These are phyloP conservation scores for Salvia miltiorrhiza DNA, from an alignment of 257 asterid genomes.

Conservation along the genomic window DNA sequence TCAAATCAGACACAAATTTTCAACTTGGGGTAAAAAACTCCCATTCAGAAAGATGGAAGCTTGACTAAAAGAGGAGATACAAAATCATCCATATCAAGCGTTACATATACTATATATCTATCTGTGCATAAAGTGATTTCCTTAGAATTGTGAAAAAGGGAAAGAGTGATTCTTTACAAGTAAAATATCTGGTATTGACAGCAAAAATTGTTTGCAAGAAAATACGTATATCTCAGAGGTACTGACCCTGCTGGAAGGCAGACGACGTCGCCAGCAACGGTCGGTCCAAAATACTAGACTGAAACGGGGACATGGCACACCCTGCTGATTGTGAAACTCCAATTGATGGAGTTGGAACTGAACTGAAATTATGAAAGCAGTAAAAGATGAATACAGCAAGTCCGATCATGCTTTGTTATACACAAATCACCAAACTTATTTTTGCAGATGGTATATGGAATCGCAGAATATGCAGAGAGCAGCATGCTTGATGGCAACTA, in stretches of 20 bases:
- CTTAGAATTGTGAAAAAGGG: background rate
- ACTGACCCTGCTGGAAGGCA: slow-evolving; percentile 53
- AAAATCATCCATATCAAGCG: background rate
- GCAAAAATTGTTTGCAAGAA: background rate
- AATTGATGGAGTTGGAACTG: slow-evolving; percentile 48
- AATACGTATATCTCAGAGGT: slow-evolving; percentile 37
- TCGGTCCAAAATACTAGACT: slow-evolving; percentile 54
- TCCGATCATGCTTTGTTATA: too few species aligned
- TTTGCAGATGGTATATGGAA: too few species aligned
- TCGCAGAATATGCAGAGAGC: too few species aligned
- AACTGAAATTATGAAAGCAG: slow-evolving; percentile 38
- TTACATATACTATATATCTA: background rate
- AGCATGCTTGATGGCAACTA: too few species aligned
- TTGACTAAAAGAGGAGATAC: background rate
- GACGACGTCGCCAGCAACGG: slow-evolving; percentile 65
- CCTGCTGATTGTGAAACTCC: slow-evolving; percentile 76
- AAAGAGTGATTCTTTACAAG: slow-evolving; percentile 23
- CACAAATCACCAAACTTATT: too few species aligned
- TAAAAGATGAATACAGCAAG: background rate
- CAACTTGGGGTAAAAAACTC: background rate
- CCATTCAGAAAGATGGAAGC: background rate
- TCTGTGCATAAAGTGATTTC: background rate
- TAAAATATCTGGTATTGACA: slow-evolving; percentile 23
- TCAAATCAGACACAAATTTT: background rate
- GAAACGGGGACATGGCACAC: slow-evolving; percentile 55